phyloP scores from a whole-genome alignment of 805 yeast species.

The Barnettozyma sucrosica region DNA sequence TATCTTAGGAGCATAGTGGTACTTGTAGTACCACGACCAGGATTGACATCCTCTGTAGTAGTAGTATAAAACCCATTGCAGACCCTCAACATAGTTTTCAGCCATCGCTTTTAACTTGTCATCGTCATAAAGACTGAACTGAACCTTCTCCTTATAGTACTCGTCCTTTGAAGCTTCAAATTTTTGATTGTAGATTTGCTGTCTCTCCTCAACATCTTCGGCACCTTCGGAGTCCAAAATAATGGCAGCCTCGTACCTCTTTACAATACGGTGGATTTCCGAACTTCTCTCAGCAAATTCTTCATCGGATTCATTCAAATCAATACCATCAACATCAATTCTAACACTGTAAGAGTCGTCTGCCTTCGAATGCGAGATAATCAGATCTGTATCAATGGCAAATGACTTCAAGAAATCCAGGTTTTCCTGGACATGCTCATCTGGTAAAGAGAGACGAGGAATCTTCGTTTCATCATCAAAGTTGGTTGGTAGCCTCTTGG shows the following conservation, averaged over 20 bases:
- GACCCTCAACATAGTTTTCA: constrained; percentile 83
- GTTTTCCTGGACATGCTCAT: constrained; percentile 34
- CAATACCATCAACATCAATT: constrained; percentile 69
- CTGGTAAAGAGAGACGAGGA: constrained; percentile 43
- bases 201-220: constrained; percentile 40
- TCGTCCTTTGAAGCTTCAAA: constrained; percentile 77
- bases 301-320: constrained; percentile 61
- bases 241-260: constrained; percentile 58
- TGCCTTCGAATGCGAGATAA: constrained; percentile 58
- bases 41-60: constrained; percentile 89
- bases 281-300: constrained; percentile 50
- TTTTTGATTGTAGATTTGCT: constrained; percentile 63
- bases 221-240: constrained; percentile 54
- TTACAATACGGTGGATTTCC: constrained; percentile 48
- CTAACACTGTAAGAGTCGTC: constrained; percentile 51
- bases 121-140: constrained; percentile 52
- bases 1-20: constrained; percentile 92
- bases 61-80: constrained; percentile 93
- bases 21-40: constrained; percentile 91
- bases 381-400: constrained; percentile 60
- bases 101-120: constrained; percentile 58
- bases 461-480: constrained; percentile 28
- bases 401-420: constrained; percentile 57
- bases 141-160: constrained; percentile 81
- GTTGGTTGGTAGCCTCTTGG: constrained; percentile 24